These are phyloP conservation scores for Rhizopogon salebrosus DNA, from an alignment of 768 basidiomycete species.

Conservation along the genomic window DNA sequence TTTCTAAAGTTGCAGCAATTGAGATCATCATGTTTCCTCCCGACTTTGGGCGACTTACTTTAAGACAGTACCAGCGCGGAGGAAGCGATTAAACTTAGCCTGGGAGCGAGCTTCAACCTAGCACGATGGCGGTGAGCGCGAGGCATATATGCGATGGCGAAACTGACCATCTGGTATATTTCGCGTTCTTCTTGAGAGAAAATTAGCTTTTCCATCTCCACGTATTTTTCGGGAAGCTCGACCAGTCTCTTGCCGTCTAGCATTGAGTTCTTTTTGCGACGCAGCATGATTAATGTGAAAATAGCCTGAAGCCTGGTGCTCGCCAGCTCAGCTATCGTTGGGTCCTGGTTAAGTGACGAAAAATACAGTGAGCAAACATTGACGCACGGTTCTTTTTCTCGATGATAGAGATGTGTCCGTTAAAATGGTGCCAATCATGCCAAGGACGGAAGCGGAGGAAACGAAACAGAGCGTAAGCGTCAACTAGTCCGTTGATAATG, in stretches of 20 bases:
- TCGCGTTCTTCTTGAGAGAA: constrained; percentile 60
- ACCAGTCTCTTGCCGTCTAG: constrained; percentile 68
- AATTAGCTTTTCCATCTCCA: constrained; percentile 45
- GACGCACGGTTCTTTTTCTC: constrained; percentile 52
- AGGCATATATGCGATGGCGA: neutral
- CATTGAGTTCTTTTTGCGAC: constrained; percentile 58
- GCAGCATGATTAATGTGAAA: constrained; percentile 45
- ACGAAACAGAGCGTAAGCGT: constrained; percentile 42
- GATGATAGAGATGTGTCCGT: constrained; percentile 16
- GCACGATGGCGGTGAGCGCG: neutral
- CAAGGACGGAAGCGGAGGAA: constrained; percentile 36
- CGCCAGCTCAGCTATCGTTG: constrained; percentile 41
- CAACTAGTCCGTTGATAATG: constrained; percentile 56
- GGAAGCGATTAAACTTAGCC: constrained; percentile 58
- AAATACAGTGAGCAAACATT: neutral
- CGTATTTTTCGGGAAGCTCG: constrained; percentile 52
- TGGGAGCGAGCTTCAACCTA: constrained; percentile 52
- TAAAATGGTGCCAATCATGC: constrained; percentile 39
- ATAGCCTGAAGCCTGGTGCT: constrained; percentile 56
- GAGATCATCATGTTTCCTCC: neutral
- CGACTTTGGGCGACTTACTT: constrained; percentile 36
- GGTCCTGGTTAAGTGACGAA: constrained; percentile 4
- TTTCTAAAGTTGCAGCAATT: constrained; percentile 31
- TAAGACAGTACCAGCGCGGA: constrained; percentile 59
- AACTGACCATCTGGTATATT: constrained; percentile 50